These are phyloP conservation scores for Ceratobasidium sp. DNA, from an alignment of 1,284 basidiomycete genomes.

Conservation along the genomic window DNA sequence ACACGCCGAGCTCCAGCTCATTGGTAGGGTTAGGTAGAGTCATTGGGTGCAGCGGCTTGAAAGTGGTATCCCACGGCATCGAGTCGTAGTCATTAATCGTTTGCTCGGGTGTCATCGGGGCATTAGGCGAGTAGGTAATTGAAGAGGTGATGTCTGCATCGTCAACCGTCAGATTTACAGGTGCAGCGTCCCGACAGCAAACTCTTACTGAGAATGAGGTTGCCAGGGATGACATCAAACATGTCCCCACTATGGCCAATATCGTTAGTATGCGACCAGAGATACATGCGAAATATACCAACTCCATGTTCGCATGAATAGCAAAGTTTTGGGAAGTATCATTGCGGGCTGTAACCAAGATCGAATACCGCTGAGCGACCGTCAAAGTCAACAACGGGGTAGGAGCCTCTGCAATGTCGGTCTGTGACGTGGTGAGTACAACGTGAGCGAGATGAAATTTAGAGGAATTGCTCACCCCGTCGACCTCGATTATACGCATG, in stretches of 20 bases:
- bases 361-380: conserved; percentile 93
- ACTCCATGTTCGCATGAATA: conserved; percentile 91
- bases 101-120: conserved; percentile 63
- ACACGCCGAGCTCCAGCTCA: conserved; percentile 53
- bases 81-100: conserved; percentile 65
- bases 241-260: conserved; percentile 61
- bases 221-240: conserved; percentile 82
- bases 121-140: conserved; percentile 69
- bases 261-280: conserved; percentile 1
- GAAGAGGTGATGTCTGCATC: conserved; percentile 74
- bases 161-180: conserved; percentile 51
- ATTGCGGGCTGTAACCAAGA: conserved; percentile 90
- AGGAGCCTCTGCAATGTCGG: conserved; percentile 77
- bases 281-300: conserved; percentile 47
- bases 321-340: conserved; percentile 86
- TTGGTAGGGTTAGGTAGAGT: conserved; percentile 64
- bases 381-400: conserved; percentile 78
- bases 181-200: background rate
- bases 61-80: conserved; percentile 63
- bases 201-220: conserved; percentile 75
- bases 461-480: conserved; percentile 69
- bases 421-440: conserved; percentile 57
- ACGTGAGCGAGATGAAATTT: background rate
- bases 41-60: conserved; percentile 68
- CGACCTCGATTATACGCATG: conserved; percentile 89